Evolutionary conservation across 2,329 filamentous ascomycete species (phyloP), one percentile per base, ranked within the genome.

Genomic region (Claviceps cyperi): DNA sequence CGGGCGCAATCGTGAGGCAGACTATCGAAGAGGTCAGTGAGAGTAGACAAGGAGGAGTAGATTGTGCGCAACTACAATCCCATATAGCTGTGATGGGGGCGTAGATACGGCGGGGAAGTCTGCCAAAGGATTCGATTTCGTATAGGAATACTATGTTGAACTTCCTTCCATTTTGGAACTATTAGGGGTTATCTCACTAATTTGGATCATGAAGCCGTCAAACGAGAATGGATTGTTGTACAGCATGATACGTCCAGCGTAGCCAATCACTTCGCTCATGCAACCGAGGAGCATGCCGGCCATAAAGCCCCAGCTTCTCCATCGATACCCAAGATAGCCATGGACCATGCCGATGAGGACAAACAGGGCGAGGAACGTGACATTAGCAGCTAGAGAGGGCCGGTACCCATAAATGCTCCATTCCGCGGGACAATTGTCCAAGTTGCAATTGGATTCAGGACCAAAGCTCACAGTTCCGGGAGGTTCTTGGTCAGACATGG

Each of bases 121-220:
- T 19, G n/a, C 38, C 3, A 2, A 40, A 40, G 15, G 3, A 28
- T 11, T 3, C 28, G 9, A 11, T 11, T 32, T 11, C 28, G 9
- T 11, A 32, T 9, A 9, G 28, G 19, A 19, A 5, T 22, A 43
- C 13, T 14, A 15, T 22, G 6, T 22, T 41, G 32, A 9, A 32
- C 4, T 45, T 45, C 5, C 9, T 1, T 19, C 21, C n/a, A 38
- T 35, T 43, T 19, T 36, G 36, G 21, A 15, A 14, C 7, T 1
- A 5, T 5, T 2, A 11, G 8, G 9, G 19, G 32, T 46, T 59
- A 76, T n/a, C n/a, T n/a, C n/a, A n/a, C 75, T 67, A 54, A 83
- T 82, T 59, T 85, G 78, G n/a, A 83, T 72, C 60, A 84, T 72
- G 60, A 85, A 86, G 7, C 72, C 77, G 13, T 60, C 59, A 59